phyloP scores from a whole-genome alignment of 495 filamentous ascomycete species.

The Aspergillus kassunensis region DNA sequence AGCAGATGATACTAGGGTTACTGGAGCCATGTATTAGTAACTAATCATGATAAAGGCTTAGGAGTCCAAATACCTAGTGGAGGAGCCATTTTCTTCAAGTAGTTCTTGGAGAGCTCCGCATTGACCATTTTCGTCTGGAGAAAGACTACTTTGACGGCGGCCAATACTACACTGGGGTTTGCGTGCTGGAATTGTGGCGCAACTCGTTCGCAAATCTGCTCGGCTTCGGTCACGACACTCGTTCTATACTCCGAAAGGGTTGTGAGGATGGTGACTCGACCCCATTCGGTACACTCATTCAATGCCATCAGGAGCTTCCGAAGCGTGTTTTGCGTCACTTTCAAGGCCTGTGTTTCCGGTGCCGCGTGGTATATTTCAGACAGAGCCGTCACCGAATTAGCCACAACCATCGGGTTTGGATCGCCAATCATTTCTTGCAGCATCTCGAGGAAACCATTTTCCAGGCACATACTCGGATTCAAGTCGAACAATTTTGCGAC shows the following conservation, averaged over 20 bases:
- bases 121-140: constrained; percentile 88
- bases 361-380: constrained; percentile 87
- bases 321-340: constrained; percentile 73
- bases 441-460: constrained; percentile 95
- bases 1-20: constrained; percentile 91
- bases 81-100: constrained; percentile 97
- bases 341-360: constrained; percentile 82
- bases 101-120: constrained; percentile 71
- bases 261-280: constrained; percentile 88
- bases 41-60: background rate
- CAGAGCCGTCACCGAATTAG: constrained; percentile 91
- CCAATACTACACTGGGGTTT: constrained; percentile 93
- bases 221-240: constrained; percentile 85
- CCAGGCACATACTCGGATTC: constrained; percentile 84
- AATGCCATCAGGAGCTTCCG: constrained; percentile 96
- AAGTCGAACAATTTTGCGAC: constrained; percentile 97
- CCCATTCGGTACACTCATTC: constrained; percentile 99
- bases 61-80: constrained; percentile 62
- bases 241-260: constrained; percentile 87
- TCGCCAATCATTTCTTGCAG: constrained; percentile 96
- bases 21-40: constrained; percentile 39
- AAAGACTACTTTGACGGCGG: constrained; percentile 96
- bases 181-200: constrained; percentile 98
- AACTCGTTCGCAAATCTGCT: constrained; percentile 97
- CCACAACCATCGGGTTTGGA: constrained; percentile 98